Percentiles rank a stretch among this genome's conserved stretches.
These are phyloP conservation scores for Claviceps sorghi DNA, from an alignment of 2,329 filamentous ascomycete species.

Conservation along the genomic window DNA sequence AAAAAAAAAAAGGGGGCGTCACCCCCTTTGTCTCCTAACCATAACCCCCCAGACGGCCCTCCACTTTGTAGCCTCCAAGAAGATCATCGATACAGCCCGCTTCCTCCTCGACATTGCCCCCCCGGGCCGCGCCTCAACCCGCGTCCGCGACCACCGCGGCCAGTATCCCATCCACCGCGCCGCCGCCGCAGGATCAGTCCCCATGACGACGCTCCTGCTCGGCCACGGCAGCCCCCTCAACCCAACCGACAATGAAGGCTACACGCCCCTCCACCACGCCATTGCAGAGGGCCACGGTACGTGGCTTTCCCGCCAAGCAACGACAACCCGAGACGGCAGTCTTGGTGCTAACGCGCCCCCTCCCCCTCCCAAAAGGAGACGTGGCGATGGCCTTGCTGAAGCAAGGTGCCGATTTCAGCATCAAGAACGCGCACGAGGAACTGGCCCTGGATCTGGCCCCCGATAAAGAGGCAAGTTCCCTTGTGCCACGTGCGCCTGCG, in stretches of 20 bases:
- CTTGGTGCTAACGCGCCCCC: not conserved
- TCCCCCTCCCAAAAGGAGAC: conserved; percentile 44
- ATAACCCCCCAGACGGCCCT: conserved; percentile 55
- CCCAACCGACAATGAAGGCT: conserved; percentile 65
- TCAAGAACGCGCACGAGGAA: conserved; percentile 56
- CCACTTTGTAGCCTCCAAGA: conserved; percentile 85
- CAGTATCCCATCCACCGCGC: conserved; percentile 85
- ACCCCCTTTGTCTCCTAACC: not conserved
- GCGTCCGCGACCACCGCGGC: conserved; percentile 72
- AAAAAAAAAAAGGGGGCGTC: too few species aligned
- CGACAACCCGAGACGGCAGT: not conserved
- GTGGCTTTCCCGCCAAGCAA: not conserved
- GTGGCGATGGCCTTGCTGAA: conserved; percentile 71
- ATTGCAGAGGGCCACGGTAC: conserved; percentile 58
- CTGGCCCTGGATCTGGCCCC: conserved; percentile 72
- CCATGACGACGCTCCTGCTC: conserved; percentile 68
- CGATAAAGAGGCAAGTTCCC: conserved; percentile 66
- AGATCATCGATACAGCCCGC: conserved; percentile 66
- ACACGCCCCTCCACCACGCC: conserved; percentile 82
- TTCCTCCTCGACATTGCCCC: conserved; percentile 48
- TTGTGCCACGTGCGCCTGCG: too few species aligned
- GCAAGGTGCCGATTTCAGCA: conserved; percentile 68
- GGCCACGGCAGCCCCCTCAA: conserved; percentile 69
- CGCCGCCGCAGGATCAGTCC: conserved; percentile 76
- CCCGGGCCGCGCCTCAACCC: conserved; percentile 55